A percentile compares a stretch with the other conserved stretches of the same genome.
These are phyloP conservation scores for Neoboletus subvelutipes DNA, from an alignment of 768 basidiomycete genomes.

Conservation along the genomic window DNA sequence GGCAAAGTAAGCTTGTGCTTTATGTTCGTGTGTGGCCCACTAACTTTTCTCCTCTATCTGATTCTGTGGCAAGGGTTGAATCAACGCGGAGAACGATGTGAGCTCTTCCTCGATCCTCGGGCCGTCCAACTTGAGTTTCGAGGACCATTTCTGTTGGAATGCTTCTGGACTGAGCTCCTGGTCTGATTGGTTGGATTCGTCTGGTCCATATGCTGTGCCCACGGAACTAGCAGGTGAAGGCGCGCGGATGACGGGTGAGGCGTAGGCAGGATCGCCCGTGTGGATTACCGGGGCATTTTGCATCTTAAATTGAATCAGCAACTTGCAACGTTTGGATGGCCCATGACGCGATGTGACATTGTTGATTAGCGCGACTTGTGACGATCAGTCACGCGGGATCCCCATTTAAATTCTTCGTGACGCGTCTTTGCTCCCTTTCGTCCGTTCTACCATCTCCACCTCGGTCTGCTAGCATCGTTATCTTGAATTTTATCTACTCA, in stretches of 20 bases:
- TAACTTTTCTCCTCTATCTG: conserved; percentile 41
- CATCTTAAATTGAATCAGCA: conserved; percentile 16
- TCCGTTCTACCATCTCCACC: conserved; percentile 25
- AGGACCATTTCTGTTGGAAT: conserved; percentile 38
- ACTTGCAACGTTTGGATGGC: background rate
- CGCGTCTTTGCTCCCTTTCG: conserved; percentile 26
- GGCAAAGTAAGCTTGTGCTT: conserved; percentile 3
- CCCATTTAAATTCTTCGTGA: conserved; percentile 31
- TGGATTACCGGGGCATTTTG: conserved; percentile 33
- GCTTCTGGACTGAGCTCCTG: conserved; percentile 36
- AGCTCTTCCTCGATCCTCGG: conserved; percentile 39
- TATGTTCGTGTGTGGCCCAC: conserved; percentile 12
- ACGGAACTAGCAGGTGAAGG: conserved; percentile 49
- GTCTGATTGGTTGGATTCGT: conserved; percentile 45
- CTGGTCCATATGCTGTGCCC: conserved; percentile 46
- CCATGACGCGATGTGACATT: conserved; percentile 33
- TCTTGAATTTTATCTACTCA: conserved; percentile 21
- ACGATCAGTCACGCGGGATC: conserved; percentile 28
- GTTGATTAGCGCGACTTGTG: conserved; percentile 34
- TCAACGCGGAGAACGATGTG: conserved; percentile 32
- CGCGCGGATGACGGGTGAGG: conserved; percentile 44
- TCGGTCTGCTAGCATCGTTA: conserved; percentile 1
- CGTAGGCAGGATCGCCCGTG: conserved; percentile 39
- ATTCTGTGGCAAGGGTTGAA: conserved; percentile 34
- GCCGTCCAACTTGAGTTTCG: conserved; percentile 34